A percentile compares a stretch with the other conserved stretches of the same genome.
Evolutionary conservation across 2,329 filamentous ascomycete genomes (phyloP).

Genomic region (Xylaria sp.): DNA sequence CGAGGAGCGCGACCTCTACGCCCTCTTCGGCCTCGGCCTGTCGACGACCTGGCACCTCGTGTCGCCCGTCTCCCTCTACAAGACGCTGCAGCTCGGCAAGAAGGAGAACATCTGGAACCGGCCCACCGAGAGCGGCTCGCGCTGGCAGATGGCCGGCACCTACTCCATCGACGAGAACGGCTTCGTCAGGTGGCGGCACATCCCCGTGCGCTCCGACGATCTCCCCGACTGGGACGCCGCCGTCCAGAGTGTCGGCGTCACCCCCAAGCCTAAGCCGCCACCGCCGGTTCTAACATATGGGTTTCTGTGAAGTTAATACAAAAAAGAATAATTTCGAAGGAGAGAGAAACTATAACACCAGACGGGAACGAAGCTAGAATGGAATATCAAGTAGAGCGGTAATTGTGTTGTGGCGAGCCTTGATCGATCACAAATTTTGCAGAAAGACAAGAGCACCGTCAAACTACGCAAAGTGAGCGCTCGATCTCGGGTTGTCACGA

Average conservation of each 20-base stretch:
- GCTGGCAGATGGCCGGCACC: constrained; percentile 76
- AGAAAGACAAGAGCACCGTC: neutral
- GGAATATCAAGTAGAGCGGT: neutral
- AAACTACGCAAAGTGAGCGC: neutral
- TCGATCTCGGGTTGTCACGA: neutral
- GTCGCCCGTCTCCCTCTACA: constrained; percentile 66
- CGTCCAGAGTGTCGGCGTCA: constrained; percentile 57
- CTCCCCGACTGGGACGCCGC: constrained; percentile 64
- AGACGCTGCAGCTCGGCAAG: constrained; percentile 67
- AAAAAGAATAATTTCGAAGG: neutral
- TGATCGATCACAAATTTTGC: neutral
- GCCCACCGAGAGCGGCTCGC: constrained; percentile 71
- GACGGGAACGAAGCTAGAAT: neutral
- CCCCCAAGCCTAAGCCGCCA: constrained; percentile 56
- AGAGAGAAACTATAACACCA: neutral
- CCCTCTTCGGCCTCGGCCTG: constrained; percentile 72
- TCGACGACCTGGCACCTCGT: constrained; percentile 72
- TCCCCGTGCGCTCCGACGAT: constrained; percentile 62
- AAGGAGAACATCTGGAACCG: constrained; percentile 74
- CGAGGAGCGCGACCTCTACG: constrained; percentile 68
- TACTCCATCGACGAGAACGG: constrained; percentile 69
- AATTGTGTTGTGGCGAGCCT: neutral
- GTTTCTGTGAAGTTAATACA: constrained; percentile 41
- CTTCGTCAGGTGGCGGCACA: constrained; percentile 62
- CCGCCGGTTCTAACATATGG: constrained; percentile 45